phyloP scores from a whole-genome alignment of 768 basidiomycete genomes.

The Leucosporidium yakuticum region DNA sequence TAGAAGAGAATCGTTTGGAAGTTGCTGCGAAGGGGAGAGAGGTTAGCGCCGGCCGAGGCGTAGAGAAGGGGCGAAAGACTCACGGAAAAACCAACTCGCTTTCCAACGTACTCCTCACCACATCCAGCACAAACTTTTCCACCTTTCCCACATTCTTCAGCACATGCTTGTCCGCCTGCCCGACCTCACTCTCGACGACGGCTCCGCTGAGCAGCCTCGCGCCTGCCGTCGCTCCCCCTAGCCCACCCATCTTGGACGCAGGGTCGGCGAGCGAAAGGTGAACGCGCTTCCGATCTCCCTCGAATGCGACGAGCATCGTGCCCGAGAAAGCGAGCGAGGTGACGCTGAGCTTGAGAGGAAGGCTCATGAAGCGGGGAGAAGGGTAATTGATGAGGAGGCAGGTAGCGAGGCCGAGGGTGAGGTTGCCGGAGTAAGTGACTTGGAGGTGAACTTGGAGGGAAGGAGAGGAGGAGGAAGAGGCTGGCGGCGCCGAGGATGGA shows the following conservation, averaged over 20 bases:
- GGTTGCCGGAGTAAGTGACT: slow-evolving; percentile 64
- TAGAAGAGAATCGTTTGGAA: slow-evolving; percentile 30
- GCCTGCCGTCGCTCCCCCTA: slow-evolving; percentile 45
- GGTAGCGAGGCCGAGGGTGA: slow-evolving; percentile 81
- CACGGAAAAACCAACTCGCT: slow-evolving; percentile 32
- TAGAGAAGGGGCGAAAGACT: background rate
- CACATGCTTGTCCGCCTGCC: slow-evolving; percentile 90
- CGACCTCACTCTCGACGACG: slow-evolving; percentile 92
- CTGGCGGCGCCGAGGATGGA: slow-evolving; percentile 40
- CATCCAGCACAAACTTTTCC: slow-evolving; percentile 90
- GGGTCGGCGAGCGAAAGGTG: slow-evolving; percentile 73
- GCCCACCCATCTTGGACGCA: background rate
- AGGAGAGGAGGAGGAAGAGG: slow-evolving; percentile 29
- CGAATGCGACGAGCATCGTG: slow-evolving; percentile 84
- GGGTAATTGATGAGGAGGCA: slow-evolving; percentile 96
- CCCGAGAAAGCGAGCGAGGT: slow-evolving; percentile 80
- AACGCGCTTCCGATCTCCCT: slow-evolving; percentile 69
- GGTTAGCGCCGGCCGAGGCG: no score
- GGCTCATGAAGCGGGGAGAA: slow-evolving; percentile 89
- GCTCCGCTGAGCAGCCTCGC: slow-evolving; percentile 78
- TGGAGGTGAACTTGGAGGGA: slow-evolving; percentile 85
- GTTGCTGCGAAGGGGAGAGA: slow-evolving; percentile 10
- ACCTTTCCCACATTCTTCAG: slow-evolving; percentile 91
- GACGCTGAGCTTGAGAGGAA: slow-evolving; percentile 89
- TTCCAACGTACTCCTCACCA: slow-evolving; percentile 87